Evolutionary conservation across 192 early-diverging fungal species (phyloP).

Genomic region (Entomortierella chlamydospora): DNA sequence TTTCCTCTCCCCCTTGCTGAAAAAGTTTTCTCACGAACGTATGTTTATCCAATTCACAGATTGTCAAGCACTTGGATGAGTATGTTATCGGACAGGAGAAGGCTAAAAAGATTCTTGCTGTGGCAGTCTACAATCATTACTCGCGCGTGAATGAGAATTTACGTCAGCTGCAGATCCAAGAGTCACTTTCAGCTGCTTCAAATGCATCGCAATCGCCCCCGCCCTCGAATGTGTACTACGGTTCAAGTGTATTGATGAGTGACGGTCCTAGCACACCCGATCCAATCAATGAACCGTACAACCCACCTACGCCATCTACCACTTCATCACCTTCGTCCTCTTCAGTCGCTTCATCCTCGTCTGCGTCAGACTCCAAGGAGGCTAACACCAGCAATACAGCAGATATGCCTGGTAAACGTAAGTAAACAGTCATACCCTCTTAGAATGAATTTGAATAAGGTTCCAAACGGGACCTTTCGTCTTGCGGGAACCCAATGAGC

Average conservation of each 20-base stretch:
- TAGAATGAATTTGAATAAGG: not conserved
- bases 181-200: slow-evolving; percentile 24
- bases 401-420: slow-evolving; percentile 48
- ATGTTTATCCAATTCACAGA: slow-evolving; percentile 53
- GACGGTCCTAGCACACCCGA: slow-evolving; percentile 52
- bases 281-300: slow-evolving; percentile 47
- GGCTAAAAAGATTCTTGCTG: slow-evolving; percentile 84
- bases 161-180: slow-evolving; percentile 58
- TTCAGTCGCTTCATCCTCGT: not conserved
- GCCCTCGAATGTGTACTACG: slow-evolving; percentile 17
- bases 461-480: not conserved
- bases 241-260: slow-evolving; percentile 37
- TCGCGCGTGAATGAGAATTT: slow-evolving; percentile 78
- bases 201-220: slow-evolving; percentile 6
- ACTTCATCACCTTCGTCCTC: slow-evolving; percentile 9
- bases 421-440: slow-evolving; percentile 6
- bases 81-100: slow-evolving; percentile 90
- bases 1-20: too few species aligned
- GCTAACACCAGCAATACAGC: not conserved
- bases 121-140: slow-evolving; percentile 91
- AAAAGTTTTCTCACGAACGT: too few species aligned
- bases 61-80: slow-evolving; percentile 83
- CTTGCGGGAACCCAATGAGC: not conserved
- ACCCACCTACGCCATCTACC: slow-evolving; percentile 12
- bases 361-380: slow-evolving; percentile 2